These are phyloP conservation scores for Aspergillus oerlinghausenensis DNA, from an alignment of 2,329 filamentous ascomycete genomes.

Conservation along the genomic window DNA sequence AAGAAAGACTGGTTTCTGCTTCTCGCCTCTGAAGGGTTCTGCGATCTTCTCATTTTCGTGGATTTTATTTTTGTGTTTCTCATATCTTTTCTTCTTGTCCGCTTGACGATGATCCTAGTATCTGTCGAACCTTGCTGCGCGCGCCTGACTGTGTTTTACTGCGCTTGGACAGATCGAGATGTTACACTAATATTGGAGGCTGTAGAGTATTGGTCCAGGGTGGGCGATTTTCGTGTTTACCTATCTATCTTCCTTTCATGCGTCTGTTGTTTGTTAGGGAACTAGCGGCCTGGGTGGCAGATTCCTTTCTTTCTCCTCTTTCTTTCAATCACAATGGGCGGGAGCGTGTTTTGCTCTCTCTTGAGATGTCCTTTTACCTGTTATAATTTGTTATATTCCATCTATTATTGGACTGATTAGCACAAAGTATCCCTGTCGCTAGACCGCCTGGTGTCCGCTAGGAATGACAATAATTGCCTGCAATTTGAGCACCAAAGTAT, in stretches of 20 bases:
- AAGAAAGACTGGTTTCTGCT: neutral
- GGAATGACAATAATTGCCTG: neutral
- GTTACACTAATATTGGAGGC: constrained; percentile 10
- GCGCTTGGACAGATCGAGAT: neutral
- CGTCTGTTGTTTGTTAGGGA: neutral
- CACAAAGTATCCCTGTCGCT: neutral
- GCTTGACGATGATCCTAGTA: neutral
- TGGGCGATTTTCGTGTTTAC: neutral
- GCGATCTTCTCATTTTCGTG: neutral
- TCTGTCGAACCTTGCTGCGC: neutral
- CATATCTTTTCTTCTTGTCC: neutral
- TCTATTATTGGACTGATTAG: neutral
- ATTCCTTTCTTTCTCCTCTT: neutral
- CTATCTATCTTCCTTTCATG: constrained; percentile 4
- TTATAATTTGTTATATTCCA: neutral
- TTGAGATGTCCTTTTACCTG: neutral
- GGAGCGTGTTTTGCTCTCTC: neutral
- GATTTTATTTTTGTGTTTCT: neutral
- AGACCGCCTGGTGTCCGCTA: neutral
- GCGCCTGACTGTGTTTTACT: neutral
- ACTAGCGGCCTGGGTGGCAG: neutral
- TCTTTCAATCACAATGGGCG: neutral
- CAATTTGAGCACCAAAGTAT: neutral
- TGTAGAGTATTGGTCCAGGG: neutral
- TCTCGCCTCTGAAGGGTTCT: neutral